Base-by-base conservation (phyloP, 768 basidiomycete genomes). In the Tephrocybe sp. region DNA sequence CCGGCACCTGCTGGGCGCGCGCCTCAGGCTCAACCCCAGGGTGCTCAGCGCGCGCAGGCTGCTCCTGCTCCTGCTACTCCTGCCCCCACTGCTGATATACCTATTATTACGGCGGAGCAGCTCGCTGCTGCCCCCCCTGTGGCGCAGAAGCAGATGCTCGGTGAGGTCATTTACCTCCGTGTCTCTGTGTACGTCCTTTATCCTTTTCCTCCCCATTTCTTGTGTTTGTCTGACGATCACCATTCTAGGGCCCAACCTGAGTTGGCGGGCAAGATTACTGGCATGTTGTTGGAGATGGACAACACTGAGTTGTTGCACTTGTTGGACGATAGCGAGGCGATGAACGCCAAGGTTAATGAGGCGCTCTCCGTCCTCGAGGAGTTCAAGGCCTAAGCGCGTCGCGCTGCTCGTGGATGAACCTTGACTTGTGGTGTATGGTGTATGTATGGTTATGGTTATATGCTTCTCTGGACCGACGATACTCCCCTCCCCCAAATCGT, bases 251-350 rank as follows among this genome's bases (percentile, higher is more conserved):
- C 85, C 49, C 86, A 98, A 62, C 92, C 94, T 48, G 95, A 96
- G n/a, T 75, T 97, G 65, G 94, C 97, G 53, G 96, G 96, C 54
- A 98, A 98, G 82, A 97, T 98, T 68, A 98, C 94, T 39, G 95
- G 93, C 46, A 98, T 98, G 95, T 77, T 98, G 63, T 82, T 98
- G 59, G 95, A 99, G 83, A 98, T 99, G 95, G 95, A 98, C 71
- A 96, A 96, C 72, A 63, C 76, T 41, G 97, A 98, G 72, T 80
- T 99, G 43, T 73, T 98, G 19, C 86, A 89, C 70, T 82, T 99
- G 40, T 72, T 98, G 60, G 94, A 96, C 51, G 73, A 83, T 47
- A 72, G 75, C n/a, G 91, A 93, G 13, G 83, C 94, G 33, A 83
- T 99, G 77, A 81, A 82, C 64, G 75, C 78, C 68, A 99, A 99